Percentiles rank a stretch among this genome's conserved stretches.
phyloP scores from a whole-genome alignment of 208 protist species.

The Naegleria fowleri region DNA sequence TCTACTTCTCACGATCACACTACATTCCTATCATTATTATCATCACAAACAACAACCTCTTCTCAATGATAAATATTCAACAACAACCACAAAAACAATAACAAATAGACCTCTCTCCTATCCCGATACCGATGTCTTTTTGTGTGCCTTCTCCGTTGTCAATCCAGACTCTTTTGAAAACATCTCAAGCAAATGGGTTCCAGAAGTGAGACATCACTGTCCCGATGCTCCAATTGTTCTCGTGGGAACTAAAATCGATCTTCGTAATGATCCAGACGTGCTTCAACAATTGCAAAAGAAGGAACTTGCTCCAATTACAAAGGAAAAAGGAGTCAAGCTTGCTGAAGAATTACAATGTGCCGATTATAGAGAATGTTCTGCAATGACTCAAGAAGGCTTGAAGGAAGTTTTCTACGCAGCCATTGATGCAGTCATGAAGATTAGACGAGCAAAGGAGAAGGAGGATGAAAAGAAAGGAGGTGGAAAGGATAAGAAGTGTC shows the following conservation, averaged over 20 bases:
- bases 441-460: neutral
- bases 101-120: conserved; percentile 58
- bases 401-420: conserved; percentile 74
- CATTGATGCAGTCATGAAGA: conserved; percentile 42
- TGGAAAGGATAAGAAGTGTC: neutral
- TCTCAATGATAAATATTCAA: too few relatives aligned
- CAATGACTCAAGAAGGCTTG: conserved; percentile 69
- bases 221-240: conserved; percentile 65
- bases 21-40: too few relatives aligned
- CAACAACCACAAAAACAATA: too few relatives aligned
- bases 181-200: conserved; percentile 54
- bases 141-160: conserved; percentile 64
- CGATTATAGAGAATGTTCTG: conserved; percentile 81
- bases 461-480: neutral
- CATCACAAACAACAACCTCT: too few relatives aligned
- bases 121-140: conserved; percentile 65
- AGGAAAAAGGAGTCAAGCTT: conserved; percentile 53
- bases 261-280: conserved; percentile 45
- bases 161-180: conserved; percentile 59
- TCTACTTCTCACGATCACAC: too few relatives aligned
- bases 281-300: conserved; percentile 50
- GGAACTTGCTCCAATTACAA: conserved; percentile 39
- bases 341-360: conserved; percentile 61
- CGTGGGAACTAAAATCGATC: conserved; percentile 80
- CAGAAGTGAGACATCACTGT: conserved; percentile 64